phyloP scores from a whole-genome alignment of 139 green algal species.

The Chlorella sp. region DNA sequence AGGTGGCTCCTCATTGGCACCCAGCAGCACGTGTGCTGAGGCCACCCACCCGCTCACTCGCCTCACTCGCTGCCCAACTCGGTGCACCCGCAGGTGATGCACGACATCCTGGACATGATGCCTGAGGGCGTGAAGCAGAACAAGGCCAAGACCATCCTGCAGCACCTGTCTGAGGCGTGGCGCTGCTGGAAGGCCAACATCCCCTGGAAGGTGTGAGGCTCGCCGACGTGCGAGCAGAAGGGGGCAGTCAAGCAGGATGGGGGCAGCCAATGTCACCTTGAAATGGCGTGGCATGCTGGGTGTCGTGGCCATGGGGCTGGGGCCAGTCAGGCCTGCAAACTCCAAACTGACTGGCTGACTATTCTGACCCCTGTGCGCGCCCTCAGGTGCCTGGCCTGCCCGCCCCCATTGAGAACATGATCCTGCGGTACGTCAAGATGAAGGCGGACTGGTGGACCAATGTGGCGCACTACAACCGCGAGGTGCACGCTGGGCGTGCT shows the following conservation, averaged over 20 bases:
- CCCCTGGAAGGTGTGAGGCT: conserved; percentile 97
- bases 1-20: too few relatives aligned
- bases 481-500: conserved; percentile 61
- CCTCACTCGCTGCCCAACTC: too few relatives aligned
- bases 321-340: too few relatives aligned
- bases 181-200: conserved; percentile 99
- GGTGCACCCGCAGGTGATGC: conserved; percentile 76
- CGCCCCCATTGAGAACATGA: conserved; percentile 99
- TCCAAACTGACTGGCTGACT: too few relatives aligned
- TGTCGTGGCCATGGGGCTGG: too few relatives aligned
- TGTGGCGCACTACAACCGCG: conserved; percentile 99
- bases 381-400: conserved; percentile 91
- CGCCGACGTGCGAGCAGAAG: too few relatives aligned
- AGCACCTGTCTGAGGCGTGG: conserved; percentile 99
- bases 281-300: too few relatives aligned
- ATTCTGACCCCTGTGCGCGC: neutral
- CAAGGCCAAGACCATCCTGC: conserved; percentile 97
- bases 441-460: conserved; percentile 99
- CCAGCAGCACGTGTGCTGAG: conserved; percentile 7
- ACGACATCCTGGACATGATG: conserved; percentile 99
- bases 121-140: conserved; percentile 96
- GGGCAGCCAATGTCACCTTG: too few relatives aligned
- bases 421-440: conserved; percentile 99
- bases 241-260: too few relatives aligned
- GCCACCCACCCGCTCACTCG: too few relatives aligned